phyloP scores from a whole-genome alignment of 257 asterid genomes.

The Gynochthodes officinalis region DNA sequence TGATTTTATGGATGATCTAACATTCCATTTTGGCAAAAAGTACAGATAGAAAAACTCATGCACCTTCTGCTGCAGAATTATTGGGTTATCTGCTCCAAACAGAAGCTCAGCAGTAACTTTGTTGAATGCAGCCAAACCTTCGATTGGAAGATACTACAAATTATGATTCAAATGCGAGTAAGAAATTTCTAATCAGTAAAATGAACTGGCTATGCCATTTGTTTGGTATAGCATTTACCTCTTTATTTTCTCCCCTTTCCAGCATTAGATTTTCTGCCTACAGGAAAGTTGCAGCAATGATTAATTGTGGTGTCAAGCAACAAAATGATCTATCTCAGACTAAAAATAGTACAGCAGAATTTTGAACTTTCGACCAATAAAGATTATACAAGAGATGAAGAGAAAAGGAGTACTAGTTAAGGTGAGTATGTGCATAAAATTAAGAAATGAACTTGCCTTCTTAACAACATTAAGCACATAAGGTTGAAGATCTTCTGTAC shows the following conservation, averaged over 20 bases:
- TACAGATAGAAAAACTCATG: conserved; percentile 26
- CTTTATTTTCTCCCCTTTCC: conserved; percentile 87
- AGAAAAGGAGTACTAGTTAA: not conserved
- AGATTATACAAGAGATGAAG: conserved; percentile 6
- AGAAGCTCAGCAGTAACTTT: conserved; percentile 86
- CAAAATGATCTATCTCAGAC: not conserved
- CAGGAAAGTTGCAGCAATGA: conserved; percentile 6
- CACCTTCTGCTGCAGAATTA: conserved; percentile 82
- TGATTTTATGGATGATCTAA: conserved; percentile 8
- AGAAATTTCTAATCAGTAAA: conserved; percentile 26
- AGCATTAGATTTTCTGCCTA: conserved; percentile 93
- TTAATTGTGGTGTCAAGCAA: conserved; percentile 4
- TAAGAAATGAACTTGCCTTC: conserved; percentile 50
- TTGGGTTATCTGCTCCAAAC: conserved; percentile 70
- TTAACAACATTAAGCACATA: conserved; percentile 95
- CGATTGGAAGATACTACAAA: conserved; percentile 90
- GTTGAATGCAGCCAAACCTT: conserved; percentile 97
- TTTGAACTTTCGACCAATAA: not conserved
- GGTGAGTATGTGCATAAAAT: not conserved
- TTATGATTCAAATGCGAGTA: conserved; percentile 19
- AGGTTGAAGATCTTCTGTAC: conserved; percentile 95
- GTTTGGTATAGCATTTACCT: conserved; percentile 44
- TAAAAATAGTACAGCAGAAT: not conserved
- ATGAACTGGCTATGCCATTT: conserved; percentile 9
- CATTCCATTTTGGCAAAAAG: conserved; percentile 11